phyloP scores from a whole-genome alignment of 495 filamentous ascomycete genomes.

The Chaetomium fimeti region DNA sequence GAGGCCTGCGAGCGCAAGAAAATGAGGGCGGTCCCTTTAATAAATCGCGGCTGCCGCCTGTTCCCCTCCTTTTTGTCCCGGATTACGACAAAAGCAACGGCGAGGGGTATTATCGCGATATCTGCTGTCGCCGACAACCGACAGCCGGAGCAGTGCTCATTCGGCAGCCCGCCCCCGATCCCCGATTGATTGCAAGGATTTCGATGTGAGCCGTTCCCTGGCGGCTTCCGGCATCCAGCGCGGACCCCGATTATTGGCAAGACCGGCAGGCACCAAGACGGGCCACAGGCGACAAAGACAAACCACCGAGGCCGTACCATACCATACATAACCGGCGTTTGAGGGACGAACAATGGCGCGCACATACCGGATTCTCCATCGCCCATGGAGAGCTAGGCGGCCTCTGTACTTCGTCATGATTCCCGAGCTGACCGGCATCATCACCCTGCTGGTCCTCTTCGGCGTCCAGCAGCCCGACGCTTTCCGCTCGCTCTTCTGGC shows the following conservation, averaged over 20 bases:
- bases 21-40: background rate
- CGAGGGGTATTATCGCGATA: background rate
- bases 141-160: slow-evolving; percentile 1
- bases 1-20: slow-evolving; percentile 12
- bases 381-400: slow-evolving; percentile 64
- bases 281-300: background rate
- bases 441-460: slow-evolving; percentile 73
- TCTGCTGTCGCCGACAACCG: slow-evolving; percentile 5
- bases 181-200: background rate
- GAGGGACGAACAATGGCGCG: slow-evolving; percentile 28
- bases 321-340: background rate
- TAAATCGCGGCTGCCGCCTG: slow-evolving; percentile 15
- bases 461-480: slow-evolving; percentile 77
- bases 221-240: slow-evolving; percentile 11
- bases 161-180: background rate
- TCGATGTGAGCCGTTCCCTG: slow-evolving; percentile 11
- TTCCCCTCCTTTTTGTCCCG: slow-evolving; percentile 14
- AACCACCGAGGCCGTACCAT: background rate
- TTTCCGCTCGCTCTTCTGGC: slow-evolving; percentile 78
- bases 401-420: slow-evolving; percentile 65
- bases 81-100: background rate
- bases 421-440: slow-evolving; percentile 65
- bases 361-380: slow-evolving; percentile 44
- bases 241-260: slow-evolving; percentile 12
- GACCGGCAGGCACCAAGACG: slow-evolving; percentile 3